A percentile compares a stretch with the other conserved stretches of the same genome.
phyloP scores from a whole-genome alignment of 2,329 filamentous ascomycete species.

The Aspergillus latus region DNA sequence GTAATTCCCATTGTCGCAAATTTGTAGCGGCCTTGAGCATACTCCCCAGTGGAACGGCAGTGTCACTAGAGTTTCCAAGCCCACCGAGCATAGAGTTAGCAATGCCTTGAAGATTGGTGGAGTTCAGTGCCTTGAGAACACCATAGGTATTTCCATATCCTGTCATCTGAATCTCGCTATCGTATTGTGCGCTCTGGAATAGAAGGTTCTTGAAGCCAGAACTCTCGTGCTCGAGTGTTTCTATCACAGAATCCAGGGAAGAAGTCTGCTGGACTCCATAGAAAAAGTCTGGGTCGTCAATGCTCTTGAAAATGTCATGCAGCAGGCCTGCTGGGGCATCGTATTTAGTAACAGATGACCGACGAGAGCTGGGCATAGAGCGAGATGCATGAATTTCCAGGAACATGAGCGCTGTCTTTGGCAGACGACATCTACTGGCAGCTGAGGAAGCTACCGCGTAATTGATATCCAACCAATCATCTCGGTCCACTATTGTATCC shows the following conservation, averaged over 20 bases:
- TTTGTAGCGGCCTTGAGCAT: conserved; percentile 78
- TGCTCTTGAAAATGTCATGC: conserved; percentile 80
- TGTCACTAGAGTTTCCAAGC: conserved; percentile 53
- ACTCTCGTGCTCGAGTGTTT: conserved; percentile 83
- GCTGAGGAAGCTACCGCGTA: conserved; percentile 67
- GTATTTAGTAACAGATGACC: conserved; percentile 60
- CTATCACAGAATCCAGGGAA: conserved; percentile 73
- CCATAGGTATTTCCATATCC: conserved; percentile 64
- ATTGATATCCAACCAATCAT: conserved; percentile 84
- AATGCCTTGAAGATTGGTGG: conserved; percentile 79
- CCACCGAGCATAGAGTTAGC: conserved; percentile 75
- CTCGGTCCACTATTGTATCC: conserved; percentile 72
- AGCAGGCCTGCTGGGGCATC: conserved; percentile 66
- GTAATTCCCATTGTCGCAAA: conserved; percentile 89
- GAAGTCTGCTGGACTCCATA: conserved; percentile 83
- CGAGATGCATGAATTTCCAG: conserved; percentile 69
- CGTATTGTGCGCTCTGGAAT: conserved; percentile 86
- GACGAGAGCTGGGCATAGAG: conserved; percentile 58
- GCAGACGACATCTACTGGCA: conserved; percentile 77
- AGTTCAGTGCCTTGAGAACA: conserved; percentile 73
- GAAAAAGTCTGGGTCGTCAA: conserved; percentile 94
- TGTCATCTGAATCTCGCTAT: conserved; percentile 70
- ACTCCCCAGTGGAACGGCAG: conserved; percentile 60
- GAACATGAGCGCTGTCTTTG: conserved; percentile 81
- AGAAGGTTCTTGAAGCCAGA: conserved; percentile 84